Percentiles rank a stretch among this genome's conserved stretches.
Evolutionary conservation across 73 alveolate species (phyloP).

Genomic region (Paramecium primaurelia): DNA sequence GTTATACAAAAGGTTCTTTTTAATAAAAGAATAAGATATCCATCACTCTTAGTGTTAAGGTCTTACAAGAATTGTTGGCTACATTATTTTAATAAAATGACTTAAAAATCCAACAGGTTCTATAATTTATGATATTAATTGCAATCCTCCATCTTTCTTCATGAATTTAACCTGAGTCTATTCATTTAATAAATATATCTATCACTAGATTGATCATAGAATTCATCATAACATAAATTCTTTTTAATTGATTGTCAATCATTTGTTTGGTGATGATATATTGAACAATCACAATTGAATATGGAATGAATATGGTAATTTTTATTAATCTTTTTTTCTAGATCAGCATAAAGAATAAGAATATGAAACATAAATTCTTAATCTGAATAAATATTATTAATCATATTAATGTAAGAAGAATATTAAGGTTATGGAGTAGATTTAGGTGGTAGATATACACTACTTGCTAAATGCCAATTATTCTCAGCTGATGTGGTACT

Average conservation of each 20-base stretch:
- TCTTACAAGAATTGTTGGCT: neutral
- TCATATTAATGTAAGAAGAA: neutral
- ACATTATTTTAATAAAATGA: neutral
- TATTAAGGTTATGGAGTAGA: neutral
- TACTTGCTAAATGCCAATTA: neutral
- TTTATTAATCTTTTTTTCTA: neutral
- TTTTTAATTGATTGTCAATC: constrained; percentile 9
- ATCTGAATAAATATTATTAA: neutral
- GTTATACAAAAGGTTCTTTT: neutral
- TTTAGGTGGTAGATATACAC: neutral
- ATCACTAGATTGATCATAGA: neutral
- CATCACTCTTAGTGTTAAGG: neutral
- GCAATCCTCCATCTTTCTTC: neutral
- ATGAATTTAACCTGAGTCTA: neutral
- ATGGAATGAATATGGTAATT: neutral
- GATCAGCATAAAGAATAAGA: neutral
- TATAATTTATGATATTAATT: neutral
- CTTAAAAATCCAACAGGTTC: neutral
- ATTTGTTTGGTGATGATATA: neutral
- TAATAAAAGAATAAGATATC: neutral
- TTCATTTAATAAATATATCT: neutral
- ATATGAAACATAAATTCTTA: neutral
- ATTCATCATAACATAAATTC: neutral
- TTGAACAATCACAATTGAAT: neutral
- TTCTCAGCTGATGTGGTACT: neutral